Conservation (phyloP, 345 rosid species). For the Chamaenerion angustifolium region DNA sequence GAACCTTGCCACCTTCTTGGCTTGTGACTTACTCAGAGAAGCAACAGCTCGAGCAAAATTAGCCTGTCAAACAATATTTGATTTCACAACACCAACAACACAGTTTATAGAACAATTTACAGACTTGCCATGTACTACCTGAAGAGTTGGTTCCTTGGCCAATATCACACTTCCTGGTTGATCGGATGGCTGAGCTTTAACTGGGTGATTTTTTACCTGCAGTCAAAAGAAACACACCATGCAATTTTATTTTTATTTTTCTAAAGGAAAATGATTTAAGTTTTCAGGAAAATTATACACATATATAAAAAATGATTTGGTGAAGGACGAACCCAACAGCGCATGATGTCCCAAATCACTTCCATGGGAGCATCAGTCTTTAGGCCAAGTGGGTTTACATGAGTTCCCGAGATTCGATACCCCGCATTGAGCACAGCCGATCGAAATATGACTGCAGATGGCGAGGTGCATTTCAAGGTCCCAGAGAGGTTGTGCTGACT, state of each 20-base stretch:
- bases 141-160: constrained; percentile 73
- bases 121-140: constrained; percentile 29
- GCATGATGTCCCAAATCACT: constrained; percentile 97
- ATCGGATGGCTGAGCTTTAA: constrained; percentile 71
- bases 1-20: constrained; percentile 77
- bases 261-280: background rate
- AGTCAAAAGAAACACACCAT: background rate
- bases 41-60: constrained; percentile 83
- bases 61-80: constrained; percentile 31
- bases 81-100: background rate
- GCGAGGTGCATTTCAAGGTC: constrained; percentile 92
- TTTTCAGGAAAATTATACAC: background rate
- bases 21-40: constrained; percentile 93
- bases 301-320: background rate
- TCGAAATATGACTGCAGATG: constrained; percentile 82
- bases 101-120: no score
- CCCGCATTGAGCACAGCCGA: constrained; percentile 96
- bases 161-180: constrained; percentile 86
- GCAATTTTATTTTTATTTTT: background rate
- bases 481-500: constrained; percentile 93
- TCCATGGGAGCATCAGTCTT: constrained; percentile 99
- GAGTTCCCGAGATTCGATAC: constrained; percentile 84
- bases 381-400: constrained; percentile 78
- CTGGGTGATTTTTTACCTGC: constrained; percentile 88
- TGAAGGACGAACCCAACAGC: constrained; percentile 73